These are phyloP conservation scores for Alisma plantagoaquatica DNA, from an alignment of 106 monocot species.

Conservation along the genomic window DNA sequence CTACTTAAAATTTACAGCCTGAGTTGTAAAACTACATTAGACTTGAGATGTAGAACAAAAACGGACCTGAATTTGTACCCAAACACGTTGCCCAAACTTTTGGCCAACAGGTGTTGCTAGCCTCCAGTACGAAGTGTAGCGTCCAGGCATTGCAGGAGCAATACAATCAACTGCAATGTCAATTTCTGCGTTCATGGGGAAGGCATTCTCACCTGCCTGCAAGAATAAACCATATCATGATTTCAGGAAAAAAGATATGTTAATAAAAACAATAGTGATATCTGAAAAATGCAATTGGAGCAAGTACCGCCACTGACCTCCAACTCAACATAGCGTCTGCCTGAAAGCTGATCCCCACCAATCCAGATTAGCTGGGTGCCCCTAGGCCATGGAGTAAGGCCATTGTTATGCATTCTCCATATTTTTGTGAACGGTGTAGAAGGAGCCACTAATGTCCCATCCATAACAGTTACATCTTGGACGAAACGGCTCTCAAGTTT, in stretches of 20 bases:
- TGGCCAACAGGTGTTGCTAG: constrained; percentile 56
- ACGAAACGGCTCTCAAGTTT: constrained; percentile 66
- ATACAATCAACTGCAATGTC: constrained; percentile 75
- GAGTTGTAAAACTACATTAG: too few relatives aligned
- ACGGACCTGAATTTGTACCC: constrained; percentile 78
- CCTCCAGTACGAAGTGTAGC: constrained; percentile 75
- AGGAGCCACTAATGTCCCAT: constrained; percentile 69
- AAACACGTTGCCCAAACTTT: constrained; percentile 80
- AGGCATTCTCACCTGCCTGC: constrained; percentile 52
- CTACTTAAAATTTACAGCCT: too few relatives aligned
- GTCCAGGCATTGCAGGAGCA: constrained; percentile 54
- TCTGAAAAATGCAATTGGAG: too few relatives aligned
- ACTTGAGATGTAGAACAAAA: too few relatives aligned
- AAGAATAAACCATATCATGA: neutral
- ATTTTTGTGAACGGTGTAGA: constrained; percentile 73
- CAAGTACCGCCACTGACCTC: too few relatives aligned
- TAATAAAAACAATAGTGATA: too few relatives aligned
- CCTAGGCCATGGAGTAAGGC: constrained; percentile 49
- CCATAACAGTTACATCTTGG: constrained; percentile 61
- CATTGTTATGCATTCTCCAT: constrained; percentile 87
- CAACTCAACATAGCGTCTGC: constrained; percentile 18
- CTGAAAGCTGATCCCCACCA: constrained; percentile 51
- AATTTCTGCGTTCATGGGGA: constrained; percentile 39
- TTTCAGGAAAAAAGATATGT: neutral
- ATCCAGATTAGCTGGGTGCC: constrained; percentile 82